Evolutionary conservation across 2,329 filamentous ascomycete genomes (phyloP), one percentile per base, ranked within the genome.

Genomic region (Paracoccidioides brasiliensis): DNA sequence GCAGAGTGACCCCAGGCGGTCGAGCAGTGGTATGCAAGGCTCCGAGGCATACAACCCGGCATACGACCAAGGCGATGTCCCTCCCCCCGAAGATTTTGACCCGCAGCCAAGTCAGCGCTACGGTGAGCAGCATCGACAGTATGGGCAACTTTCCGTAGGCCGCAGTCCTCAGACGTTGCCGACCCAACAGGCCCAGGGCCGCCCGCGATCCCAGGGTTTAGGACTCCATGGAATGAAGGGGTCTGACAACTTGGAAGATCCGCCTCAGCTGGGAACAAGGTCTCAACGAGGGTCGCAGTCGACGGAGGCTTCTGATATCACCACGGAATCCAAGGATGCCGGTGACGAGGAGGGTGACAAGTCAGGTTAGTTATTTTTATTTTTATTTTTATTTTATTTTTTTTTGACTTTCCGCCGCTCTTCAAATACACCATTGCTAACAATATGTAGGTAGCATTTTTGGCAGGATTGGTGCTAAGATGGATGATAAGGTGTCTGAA

Each of bases 401-500:
- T n/a, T 33, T 41, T 50, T 28, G 41, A 37, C 33, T n/a, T 14
- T 38, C 37, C 32, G 35, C 38, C 15, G 14, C 4, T 44, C 7
- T 12, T 48, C 38, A n/a, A 22, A n/a, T n/a, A 7, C 14, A 15
- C n/a, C 38, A 8, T 28, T 52, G 35, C 53, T 48, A 3, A 43
- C 32, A 40, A 28, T 43, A 37, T 37, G 12, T 32, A 56, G 55
- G 55, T 15, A 52, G 48, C 14, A 41, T 35, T 35, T 51, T 56
- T 15, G 38, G 46, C 7, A 22, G 22, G 22, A 22, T 22, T 22
- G 22, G 22, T 22, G 22, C 22, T 22, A 53, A 40, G 5, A 30
- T 57, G 15, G 55, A 57, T 6, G 55, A 60, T 40, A 60, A 55
- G 48, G 53, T 54, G 35, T 48, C 56, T 5, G 48, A 48, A 46